Evolutionary conservation across 1,139 yeast genomes (phyloP).

Genomic region (Petasospora rhodanensis): DNA sequence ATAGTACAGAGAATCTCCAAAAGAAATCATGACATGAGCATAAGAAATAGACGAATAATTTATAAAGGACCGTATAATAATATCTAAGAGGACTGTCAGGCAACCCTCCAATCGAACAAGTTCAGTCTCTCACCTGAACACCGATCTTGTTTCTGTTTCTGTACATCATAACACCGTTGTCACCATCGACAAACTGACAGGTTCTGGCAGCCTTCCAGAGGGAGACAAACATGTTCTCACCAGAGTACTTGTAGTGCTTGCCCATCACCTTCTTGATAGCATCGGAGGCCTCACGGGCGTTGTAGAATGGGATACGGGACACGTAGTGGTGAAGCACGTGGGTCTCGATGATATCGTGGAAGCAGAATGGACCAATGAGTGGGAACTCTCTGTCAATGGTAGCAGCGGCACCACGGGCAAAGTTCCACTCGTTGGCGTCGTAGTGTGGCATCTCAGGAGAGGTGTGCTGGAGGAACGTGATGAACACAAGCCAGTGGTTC

Average conservation of each 20-base stretch:
- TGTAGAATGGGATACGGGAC: constrained; percentile 59
- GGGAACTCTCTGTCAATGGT: constrained; percentile 61
- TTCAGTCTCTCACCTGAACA: constrained; percentile 2
- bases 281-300: constrained; percentile 55
- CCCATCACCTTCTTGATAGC: constrained; percentile 61
- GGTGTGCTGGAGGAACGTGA: constrained; percentile 58
- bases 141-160: constrained; percentile 53
- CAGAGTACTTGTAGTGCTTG: constrained; percentile 46
- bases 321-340: constrained; percentile 61
- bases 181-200: constrained; percentile 61
- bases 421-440: constrained; percentile 53
- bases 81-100: no score
- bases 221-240: constrained; percentile 54
- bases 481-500: constrained; percentile 63
- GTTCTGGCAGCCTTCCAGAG: constrained; percentile 53
- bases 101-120: no score
- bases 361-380: constrained; percentile 51
- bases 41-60: no score
- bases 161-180: constrained; percentile 55
- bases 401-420: constrained; percentile 65
- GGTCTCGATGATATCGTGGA: constrained; percentile 63
- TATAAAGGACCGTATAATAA: no score
- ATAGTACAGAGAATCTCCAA: no score
- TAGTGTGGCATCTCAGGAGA: constrained; percentile 58
- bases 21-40: no score